phyloP scores from a whole-genome alignment of 2,329 filamentous ascomycete genomes.

The Nothopassalora personata region DNA sequence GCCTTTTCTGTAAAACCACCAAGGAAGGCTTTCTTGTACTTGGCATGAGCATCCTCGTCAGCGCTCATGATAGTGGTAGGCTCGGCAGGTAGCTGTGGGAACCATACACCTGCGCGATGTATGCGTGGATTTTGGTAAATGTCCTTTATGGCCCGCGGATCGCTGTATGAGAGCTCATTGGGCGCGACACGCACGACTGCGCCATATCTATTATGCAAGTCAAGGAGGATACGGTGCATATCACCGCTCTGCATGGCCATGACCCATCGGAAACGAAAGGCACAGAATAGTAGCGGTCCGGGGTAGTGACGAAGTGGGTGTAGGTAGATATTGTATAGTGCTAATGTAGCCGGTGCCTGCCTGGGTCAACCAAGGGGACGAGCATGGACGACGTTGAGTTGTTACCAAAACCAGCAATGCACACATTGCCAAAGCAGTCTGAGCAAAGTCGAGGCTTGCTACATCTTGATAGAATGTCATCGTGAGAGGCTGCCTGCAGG shows the following conservation, averaged over 20 bases:
- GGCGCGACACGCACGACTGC: slow-evolving; percentile 44
- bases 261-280: slow-evolving; percentile 7
- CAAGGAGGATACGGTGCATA: not conserved
- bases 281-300: slow-evolving; percentile 1
- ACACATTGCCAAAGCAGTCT: not conserved
- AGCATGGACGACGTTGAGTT: not conserved
- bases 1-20: slow-evolving; percentile 3
- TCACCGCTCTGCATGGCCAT: not conserved
- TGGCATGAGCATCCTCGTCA: slow-evolving; percentile 3
- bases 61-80: not conserved
- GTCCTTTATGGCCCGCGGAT: slow-evolving; percentile 38
- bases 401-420: not conserved
- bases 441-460: not conserved
- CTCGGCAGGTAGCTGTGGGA: not conserved
- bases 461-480: no score
- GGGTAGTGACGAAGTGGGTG: slow-evolving; percentile 8
- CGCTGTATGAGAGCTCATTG: slow-evolving; percentile 43
- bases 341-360: not conserved
- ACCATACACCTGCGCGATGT: not conserved
- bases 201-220: slow-evolving; percentile 37
- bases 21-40: slow-evolving; percentile 4
- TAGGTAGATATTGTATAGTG: slow-evolving; percentile 44
- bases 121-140: slow-evolving; percentile 29
- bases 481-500: no score
- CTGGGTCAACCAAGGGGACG: not conserved